Base-by-base conservation (phyloP, 2,329 filamentous ascomycete species). In the Microsporum canis region DNA sequence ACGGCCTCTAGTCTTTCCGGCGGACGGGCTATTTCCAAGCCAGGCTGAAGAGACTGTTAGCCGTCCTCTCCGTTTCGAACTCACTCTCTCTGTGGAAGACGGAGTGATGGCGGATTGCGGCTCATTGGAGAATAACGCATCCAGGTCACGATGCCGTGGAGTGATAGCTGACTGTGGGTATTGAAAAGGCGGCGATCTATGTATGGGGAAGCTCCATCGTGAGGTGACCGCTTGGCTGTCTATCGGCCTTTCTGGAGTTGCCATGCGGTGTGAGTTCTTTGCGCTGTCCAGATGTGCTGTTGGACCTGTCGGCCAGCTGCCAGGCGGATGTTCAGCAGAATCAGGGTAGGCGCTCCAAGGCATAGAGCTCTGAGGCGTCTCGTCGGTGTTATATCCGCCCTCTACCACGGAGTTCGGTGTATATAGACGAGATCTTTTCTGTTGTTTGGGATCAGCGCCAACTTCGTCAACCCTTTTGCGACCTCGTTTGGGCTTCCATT, bases 41-140 rank as follows among this genome's bases (percentile, higher is more conserved):
- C 91, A 96, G 0, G 91, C 91, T 7, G 91, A 96, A 0, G 91
- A 96, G 0, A 96, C 89, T 5, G 89, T 90, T 0, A 90, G 88
- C 0, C 91, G 91, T 71, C 95, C 88, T 3, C 89, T 83, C 60
- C 86, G 79, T 60, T 70, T 71, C 14, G 69, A 64, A 10, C 71
- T 71, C 14, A 73, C 64, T 80, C 85, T 59, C 7, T 75, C 72
- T 3, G 69, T 65, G 2, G 71, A 69, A 3, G 82, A 84, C 0
- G 87, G 84, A 3, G 86, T 88, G n/a, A 88, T 78, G 2, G 88
- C 88, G 0, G 89, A 91, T 57, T 81, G 84, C 7, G 88, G 87
- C 76, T 81, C 63, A 78, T 83, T 27, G 33, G 57, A 36, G 36
- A 71, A 63, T 43, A 73, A 66, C 8, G 66, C 64, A 29, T 74